These are phyloP conservation scores for Ophiostoma tasmaniense DNA, from an alignment of 2,329 filamentous ascomycete genomes.

Conservation along the genomic window DNA sequence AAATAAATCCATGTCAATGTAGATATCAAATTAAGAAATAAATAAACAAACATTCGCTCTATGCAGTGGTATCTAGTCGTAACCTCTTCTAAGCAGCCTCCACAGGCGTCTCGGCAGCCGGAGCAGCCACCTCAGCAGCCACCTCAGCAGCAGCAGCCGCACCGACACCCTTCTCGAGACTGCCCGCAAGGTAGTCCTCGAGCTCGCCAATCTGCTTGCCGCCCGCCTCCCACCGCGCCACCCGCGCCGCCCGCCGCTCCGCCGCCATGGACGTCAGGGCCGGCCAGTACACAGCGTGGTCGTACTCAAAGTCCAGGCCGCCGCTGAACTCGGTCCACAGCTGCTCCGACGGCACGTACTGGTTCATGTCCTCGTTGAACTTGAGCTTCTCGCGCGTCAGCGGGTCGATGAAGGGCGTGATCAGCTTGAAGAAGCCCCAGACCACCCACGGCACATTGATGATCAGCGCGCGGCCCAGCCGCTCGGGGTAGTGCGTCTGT, in stretches of 20 bases:
- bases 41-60: not conserved
- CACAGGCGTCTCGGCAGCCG: not conserved
- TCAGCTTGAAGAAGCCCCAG: constrained; percentile 89
- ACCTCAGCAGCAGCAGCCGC: constrained; percentile 14
- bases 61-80: not conserved
- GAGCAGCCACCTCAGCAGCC: constrained; percentile 15
- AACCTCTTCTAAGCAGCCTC: not conserved
- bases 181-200: constrained; percentile 76
- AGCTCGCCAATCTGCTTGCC: constrained; percentile 79
- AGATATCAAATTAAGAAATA: not conserved
- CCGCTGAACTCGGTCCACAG: constrained; percentile 71
- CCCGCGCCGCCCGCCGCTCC: constrained; percentile 53
- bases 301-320: constrained; percentile 81
- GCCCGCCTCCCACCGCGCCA: constrained; percentile 65
- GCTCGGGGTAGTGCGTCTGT: constrained; percentile 92
- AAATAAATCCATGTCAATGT: not conserved
- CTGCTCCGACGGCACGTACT: constrained; percentile 73
- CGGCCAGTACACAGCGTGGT: constrained; percentile 84
- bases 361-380: constrained; percentile 85
- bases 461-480: constrained; percentile 79
- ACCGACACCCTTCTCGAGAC: constrained; percentile 25
- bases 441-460: constrained; percentile 91
- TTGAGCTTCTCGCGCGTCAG: constrained; percentile 90
- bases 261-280: constrained; percentile 65
- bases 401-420: constrained; percentile 94